Evolutionary conservation across 208 protist genomes (phyloP).

Genomic region (Spongospora subterranea): DNA sequence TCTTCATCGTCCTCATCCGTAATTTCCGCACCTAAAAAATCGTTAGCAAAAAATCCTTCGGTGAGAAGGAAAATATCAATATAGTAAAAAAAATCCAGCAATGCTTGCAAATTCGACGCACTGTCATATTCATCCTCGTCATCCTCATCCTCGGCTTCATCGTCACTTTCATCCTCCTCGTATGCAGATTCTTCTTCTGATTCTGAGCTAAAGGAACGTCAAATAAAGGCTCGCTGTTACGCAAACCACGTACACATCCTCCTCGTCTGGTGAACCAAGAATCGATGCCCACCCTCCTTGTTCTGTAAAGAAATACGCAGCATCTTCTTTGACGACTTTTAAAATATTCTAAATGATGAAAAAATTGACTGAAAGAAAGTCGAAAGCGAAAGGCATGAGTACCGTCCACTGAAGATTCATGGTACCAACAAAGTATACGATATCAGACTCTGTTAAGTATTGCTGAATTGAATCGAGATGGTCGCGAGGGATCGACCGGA

Average conservation of each 20-base stretch:
- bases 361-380: background rate
- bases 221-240: background rate
- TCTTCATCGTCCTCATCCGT: slow-evolving; percentile 5
- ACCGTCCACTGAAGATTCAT: slow-evolving; percentile 38
- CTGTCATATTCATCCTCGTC: slow-evolving; percentile 11
- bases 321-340: slow-evolving; percentile 29
- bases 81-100: background rate
- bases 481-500: slow-evolving; percentile 20
- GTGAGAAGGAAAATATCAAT: no score
- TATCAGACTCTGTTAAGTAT: slow-evolving; percentile 34
- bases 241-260: slow-evolving; percentile 37
- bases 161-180: slow-evolving; percentile 46
- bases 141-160: slow-evolving; percentile 12
- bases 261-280: slow-evolving; percentile 1
- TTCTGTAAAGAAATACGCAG: slow-evolving; percentile 52
- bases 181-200: slow-evolving; percentile 20
- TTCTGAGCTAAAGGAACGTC: background rate
- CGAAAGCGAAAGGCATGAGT: background rate
- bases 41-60: no score
- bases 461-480: slow-evolving; percentile 36
- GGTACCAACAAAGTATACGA: slow-evolving; percentile 14
- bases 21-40: background rate
- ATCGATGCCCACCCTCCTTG: slow-evolving; percentile 40
- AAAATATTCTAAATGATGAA: slow-evolving; percentile 35
- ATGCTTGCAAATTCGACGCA: background rate